These are phyloP conservation scores for Phytophthora pisi DNA, from an alignment of 352 stramenopile species.

Conservation along the genomic window DNA sequence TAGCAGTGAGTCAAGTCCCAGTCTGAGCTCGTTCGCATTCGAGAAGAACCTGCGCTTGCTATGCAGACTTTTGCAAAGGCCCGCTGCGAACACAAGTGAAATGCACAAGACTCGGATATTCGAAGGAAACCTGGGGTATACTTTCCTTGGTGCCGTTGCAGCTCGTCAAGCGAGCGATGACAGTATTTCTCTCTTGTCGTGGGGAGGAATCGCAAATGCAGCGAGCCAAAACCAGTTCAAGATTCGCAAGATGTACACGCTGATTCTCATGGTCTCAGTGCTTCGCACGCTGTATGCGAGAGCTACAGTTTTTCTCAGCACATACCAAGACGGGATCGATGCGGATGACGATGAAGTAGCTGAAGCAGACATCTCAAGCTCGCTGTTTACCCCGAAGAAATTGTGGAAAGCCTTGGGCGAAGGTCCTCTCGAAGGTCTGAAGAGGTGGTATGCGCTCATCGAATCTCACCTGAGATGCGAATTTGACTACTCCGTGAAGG, in stretches of 20 bases:
- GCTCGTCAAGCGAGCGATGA: conserved; percentile 33
- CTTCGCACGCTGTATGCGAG: conserved; percentile 74
- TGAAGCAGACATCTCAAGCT: conserved; percentile 73
- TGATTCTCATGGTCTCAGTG: conserved; percentile 84
- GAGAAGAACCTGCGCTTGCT: conserved; percentile 64
- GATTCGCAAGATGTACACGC: conserved; percentile 83
- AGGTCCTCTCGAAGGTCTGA: conserved; percentile 70
- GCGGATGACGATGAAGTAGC: conserved; percentile 28
- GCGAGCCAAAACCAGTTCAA: conserved; percentile 51
- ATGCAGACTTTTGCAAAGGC: conserved; percentile 46
- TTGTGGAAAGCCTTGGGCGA: conserved; percentile 72
- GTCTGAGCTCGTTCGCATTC: conserved; percentile 68
- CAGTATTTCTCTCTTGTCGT: conserved; percentile 40
- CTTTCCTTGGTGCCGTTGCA: conserved; percentile 58
- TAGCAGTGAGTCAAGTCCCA: conserved; percentile 21
- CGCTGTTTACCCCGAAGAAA: conserved; percentile 79
- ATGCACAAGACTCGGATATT: conserved; percentile 34
- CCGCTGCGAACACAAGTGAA: conserved; percentile 9
- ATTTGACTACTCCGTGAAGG: conserved; percentile 81
- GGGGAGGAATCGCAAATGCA: conserved; percentile 37
- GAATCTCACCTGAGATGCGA: conserved; percentile 82
- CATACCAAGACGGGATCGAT: conserved; percentile 30
- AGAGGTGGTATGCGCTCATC: conserved; percentile 82
- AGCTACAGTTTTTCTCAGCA: conserved; percentile 63
- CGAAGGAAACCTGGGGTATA: conserved; percentile 67